Conservation (phyloP, 805 yeast species). For the Grigorovia transvaalensis region DNA sequence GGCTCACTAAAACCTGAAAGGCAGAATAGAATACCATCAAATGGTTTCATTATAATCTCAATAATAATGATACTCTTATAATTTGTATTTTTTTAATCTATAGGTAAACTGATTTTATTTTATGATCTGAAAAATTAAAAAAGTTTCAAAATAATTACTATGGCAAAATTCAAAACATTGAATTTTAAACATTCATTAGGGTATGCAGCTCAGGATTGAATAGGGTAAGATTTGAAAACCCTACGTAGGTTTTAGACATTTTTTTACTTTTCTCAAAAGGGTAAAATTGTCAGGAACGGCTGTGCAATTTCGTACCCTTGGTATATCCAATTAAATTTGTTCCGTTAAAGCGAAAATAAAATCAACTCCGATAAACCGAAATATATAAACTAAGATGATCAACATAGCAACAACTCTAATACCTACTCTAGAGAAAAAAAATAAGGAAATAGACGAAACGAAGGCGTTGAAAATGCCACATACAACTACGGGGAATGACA, state of each 20-base stretch:
- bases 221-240: background rate
- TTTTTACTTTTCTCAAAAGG: background rate
- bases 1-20: slow-evolving; percentile 41
- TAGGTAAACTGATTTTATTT: background rate
- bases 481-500: background rate
- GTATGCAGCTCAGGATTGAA: background rate
- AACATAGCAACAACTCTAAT: no score
- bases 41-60: slow-evolving; percentile 24
- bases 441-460: background rate
- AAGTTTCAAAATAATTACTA: background rate
- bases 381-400: background rate
- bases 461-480: background rate
- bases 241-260: background rate
- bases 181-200: background rate
- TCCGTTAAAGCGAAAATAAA: background rate
- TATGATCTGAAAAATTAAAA: background rate
- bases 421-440: no score
- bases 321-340: background rate
- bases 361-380: background rate
- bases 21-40: slow-evolving; percentile 42
- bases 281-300: background rate
- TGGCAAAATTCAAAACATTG: background rate
- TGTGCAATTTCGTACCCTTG: background rate
- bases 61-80: background rate
- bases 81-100: no score